A percentile compares a stretch with the other conserved stretches of the same genome.
Evolutionary conservation across 805 yeast genomes (phyloP).

Genomic region (Lipomyces chichibuensis): DNA sequence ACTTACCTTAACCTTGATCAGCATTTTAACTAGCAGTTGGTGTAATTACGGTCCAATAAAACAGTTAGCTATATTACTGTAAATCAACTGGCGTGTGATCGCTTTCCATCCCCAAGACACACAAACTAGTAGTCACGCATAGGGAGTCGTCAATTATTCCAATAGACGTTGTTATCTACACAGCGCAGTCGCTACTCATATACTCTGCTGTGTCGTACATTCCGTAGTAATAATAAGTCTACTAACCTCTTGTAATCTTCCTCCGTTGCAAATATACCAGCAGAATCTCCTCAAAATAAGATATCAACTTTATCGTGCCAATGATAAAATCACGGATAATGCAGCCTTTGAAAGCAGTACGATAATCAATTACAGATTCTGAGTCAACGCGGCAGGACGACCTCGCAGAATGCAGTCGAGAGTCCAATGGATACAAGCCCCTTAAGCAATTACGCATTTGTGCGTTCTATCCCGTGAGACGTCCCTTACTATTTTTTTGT

Average conservation of each 20-base stretch:
- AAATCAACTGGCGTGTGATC: not conserved
- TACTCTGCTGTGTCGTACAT: not conserved
- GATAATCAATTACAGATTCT: too few relatives aligned
- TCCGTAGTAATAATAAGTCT: not conserved
- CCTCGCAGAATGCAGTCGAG: too few relatives aligned
- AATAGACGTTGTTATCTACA: not conserved
- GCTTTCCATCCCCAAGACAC: not conserved
- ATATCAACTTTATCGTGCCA: not conserved
- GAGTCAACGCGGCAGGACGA: not conserved
- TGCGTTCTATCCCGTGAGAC: too few relatives aligned
- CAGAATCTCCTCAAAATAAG: not conserved
- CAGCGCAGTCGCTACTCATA: not conserved
- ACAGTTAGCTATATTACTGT: not conserved
- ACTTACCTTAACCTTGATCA: conserved; percentile 63
- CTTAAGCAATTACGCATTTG: too few relatives aligned
- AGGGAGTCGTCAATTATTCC: too few relatives aligned
- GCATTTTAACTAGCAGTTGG: conserved; percentile 49
- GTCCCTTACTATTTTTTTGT: too few relatives aligned
- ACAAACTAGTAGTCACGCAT: not conserved
- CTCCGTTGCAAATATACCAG: not conserved
- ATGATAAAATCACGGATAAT: not conserved
- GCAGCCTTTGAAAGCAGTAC: not conserved
- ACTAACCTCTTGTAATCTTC: not conserved
- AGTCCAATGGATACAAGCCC: too few relatives aligned
- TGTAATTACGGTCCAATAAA: not conserved